phyloP scores from a whole-genome alignment of 2,329 filamentous ascomycete genomes.

The Clathrospora elynae region DNA sequence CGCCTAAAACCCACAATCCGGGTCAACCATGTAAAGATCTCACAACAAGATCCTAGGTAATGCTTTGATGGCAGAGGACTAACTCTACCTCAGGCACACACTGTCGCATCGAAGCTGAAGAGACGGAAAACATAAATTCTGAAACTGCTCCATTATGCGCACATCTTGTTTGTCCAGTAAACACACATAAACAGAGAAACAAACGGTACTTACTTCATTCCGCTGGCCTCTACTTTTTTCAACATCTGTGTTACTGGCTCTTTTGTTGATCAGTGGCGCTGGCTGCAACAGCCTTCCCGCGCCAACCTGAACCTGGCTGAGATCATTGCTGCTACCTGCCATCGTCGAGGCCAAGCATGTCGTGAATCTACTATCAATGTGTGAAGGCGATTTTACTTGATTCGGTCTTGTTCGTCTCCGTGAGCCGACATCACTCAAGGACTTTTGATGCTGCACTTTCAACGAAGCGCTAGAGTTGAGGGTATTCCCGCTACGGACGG shows the following conservation, averaged over 20 bases:
- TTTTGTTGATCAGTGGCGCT: conserved; percentile 28
- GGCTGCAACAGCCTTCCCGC: conserved; percentile 27
- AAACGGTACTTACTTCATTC: conserved; percentile 40
- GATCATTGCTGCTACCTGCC: conserved; percentile 25
- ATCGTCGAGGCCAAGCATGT: conserved; percentile 24
- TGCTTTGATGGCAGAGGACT: conserved; percentile 1
- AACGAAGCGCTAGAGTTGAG: conserved; percentile 25
- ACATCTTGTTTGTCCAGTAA: conserved; percentile 22
- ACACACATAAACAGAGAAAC: conserved; percentile 23
- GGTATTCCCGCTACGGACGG: conserved; percentile 31
- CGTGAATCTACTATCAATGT: conserved; percentile 33
- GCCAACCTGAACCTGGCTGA: conserved; percentile 24
- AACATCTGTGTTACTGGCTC: conserved; percentile 14
- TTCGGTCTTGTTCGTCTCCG: conserved; percentile 28
- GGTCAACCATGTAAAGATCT: background rate
- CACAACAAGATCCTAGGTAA: background rate
- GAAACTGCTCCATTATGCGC: conserved; percentile 39
- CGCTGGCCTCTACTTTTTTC: conserved; percentile 21
- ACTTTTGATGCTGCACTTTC: conserved; percentile 33
- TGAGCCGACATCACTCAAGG: conserved; percentile 26
- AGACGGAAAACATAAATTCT: conserved; percentile 18
- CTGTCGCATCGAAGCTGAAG: conserved; percentile 20
- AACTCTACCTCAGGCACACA: conserved; percentile 27
- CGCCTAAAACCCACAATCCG: conserved; percentile 1
- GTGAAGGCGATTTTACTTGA: conserved; percentile 27